Evolutionary conservation across 1,284 basidiomycete genomes (phyloP).

Genomic region (Cryptococcus wingfieldii): DNA sequence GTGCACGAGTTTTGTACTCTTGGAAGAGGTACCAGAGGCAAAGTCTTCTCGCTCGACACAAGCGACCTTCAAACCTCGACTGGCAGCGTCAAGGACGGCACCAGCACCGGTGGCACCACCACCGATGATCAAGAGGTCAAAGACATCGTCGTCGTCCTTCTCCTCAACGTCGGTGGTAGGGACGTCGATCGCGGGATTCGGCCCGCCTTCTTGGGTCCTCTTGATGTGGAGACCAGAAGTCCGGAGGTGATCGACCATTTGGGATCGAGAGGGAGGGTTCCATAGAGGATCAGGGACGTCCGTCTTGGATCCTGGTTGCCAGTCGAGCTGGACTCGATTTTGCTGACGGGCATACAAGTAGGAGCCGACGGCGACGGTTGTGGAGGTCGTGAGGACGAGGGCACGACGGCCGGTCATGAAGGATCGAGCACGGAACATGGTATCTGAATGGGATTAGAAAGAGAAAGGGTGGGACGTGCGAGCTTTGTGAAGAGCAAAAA

Average conservation of each 20-base stretch:
- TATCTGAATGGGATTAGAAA: background rate
- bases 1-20: constrained; percentile 96
- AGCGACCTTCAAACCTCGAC: constrained; percentile 84
- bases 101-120: constrained; percentile 91
- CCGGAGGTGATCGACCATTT: constrained; percentile 51
- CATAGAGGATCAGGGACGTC: constrained; percentile 50
- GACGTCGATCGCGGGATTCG: constrained; percentile 31
- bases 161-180: constrained; percentile 21
- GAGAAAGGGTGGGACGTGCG: no score
- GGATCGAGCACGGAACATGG: constrained; percentile 29
- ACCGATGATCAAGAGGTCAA: constrained; percentile 82
- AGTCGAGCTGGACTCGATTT: constrained; percentile 24
- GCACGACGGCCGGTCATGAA: constrained; percentile 23
- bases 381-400: constrained; percentile 17
- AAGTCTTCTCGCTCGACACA: constrained; percentile 94
- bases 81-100: constrained; percentile 89
- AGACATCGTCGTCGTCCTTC: constrained; percentile 57
- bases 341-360: constrained; percentile 22
- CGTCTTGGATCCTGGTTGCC: constrained; percentile 19
- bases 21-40: constrained; percentile 87
- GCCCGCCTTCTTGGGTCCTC: constrained; percentile 33
- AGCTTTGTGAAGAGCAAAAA: no score
- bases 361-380: constrained; percentile 26
- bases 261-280: constrained; percentile 50
- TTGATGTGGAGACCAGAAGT: constrained; percentile 43